A percentile compares a stretch with the other conserved stretches of the same genome.
Evolutionary conservation across 345 rosid species (phyloP).

Genomic region (Ceriops tagal): DNA sequence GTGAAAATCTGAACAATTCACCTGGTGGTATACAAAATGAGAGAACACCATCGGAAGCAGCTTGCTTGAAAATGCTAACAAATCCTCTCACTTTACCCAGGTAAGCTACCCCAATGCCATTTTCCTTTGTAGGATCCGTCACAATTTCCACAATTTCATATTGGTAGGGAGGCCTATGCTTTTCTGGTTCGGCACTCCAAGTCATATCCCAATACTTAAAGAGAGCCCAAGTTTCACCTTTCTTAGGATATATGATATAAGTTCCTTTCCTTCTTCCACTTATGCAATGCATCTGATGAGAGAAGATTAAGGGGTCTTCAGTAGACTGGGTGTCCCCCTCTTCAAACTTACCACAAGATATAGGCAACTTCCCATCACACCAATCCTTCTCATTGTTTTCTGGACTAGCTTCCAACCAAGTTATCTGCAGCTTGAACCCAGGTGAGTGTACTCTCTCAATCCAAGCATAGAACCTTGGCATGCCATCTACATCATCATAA

Average conservation of each 20-base stretch:
- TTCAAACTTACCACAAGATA: constrained; percentile 61
- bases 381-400: constrained; percentile 32
- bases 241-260: constrained; percentile 53
- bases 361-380: constrained; percentile 45
- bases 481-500: constrained; percentile 66
- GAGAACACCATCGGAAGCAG: constrained; percentile 26
- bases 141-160: constrained; percentile 69
- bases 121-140: constrained; percentile 42
- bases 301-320: constrained; percentile 55
- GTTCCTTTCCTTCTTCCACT: constrained; percentile 18
- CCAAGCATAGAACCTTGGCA: constrained; percentile 81
- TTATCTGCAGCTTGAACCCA: constrained; percentile 55
- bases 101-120: constrained; percentile 64
- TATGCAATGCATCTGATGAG: constrained; percentile 40
- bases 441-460: constrained; percentile 50
- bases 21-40: constrained; percentile 35
- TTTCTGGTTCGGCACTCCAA: constrained; percentile 48
- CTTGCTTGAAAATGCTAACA: constrained; percentile 55
- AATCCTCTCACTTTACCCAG: constrained; percentile 75
- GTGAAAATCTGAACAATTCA: constrained; percentile 70
- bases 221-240: constrained; percentile 87
- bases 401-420: constrained; percentile 72
- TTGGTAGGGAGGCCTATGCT: constrained; percentile 39
- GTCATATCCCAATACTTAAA: constrained; percentile 65
- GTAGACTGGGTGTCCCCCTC: constrained; percentile 36